Conservation (phyloP, 2,329 filamentous ascomycete species). For the Calonectria montana region DNA sequence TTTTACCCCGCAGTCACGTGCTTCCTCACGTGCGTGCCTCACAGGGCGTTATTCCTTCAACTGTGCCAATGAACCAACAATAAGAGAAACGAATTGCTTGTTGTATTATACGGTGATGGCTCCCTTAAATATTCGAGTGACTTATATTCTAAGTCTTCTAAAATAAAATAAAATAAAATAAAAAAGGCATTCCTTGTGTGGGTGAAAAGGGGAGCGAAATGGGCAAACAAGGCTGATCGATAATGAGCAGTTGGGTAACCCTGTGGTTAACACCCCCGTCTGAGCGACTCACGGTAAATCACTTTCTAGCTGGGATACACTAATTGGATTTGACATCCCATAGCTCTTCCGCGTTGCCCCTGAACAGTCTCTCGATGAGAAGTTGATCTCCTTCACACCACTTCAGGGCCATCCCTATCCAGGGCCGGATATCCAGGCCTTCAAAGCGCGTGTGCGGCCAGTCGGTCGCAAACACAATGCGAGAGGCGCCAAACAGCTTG, state of each 20-base stretch:
- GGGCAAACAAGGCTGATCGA: neutral
- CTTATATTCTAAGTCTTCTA: neutral
- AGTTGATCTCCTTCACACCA: conserved; percentile 60
- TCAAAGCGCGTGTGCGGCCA: conserved; percentile 74
- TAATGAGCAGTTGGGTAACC: neutral
- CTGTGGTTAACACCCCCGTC: neutral
- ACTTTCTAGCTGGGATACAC: neutral
- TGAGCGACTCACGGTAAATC: neutral
- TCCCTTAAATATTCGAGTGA: neutral
- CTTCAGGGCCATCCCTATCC: conserved; percentile 61
- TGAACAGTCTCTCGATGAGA: conserved; percentile 63
- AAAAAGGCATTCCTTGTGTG: neutral
- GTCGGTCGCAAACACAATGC: conserved; percentile 69
- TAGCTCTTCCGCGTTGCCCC: conserved; percentile 65
- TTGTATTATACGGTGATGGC: neutral
- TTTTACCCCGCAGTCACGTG: no score
- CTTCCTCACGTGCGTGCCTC: no score
- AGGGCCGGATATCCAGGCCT: conserved; percentile 60
- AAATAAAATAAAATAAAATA: no score
- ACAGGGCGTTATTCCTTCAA: no score
- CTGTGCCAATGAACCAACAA: no score
- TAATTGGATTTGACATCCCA: conserved; percentile 41
- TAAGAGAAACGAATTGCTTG: no score
- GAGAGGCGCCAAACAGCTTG: conserved; percentile 50
- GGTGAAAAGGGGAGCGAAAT: neutral